These are phyloP conservation scores for Mytilinidion resinicola DNA, from an alignment of 495 filamentous ascomycete species.

Conservation along the genomic window DNA sequence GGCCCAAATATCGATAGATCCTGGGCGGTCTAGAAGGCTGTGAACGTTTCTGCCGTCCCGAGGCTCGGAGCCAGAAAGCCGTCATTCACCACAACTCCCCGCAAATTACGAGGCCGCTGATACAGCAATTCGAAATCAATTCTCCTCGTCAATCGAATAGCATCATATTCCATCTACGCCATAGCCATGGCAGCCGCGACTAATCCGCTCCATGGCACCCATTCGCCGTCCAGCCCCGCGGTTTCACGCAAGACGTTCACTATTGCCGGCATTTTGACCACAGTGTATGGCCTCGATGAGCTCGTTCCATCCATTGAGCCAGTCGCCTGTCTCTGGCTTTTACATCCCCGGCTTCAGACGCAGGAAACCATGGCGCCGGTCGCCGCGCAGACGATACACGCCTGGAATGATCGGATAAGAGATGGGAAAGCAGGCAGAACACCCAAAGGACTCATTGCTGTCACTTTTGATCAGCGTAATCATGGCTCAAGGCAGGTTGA, in stretches of 20 bases:
- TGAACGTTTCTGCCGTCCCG: too few relatives aligned
- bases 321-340: slow-evolving; percentile 75
- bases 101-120: too few relatives aligned
- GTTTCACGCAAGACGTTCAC: slow-evolving; percentile 56
- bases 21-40: too few relatives aligned
- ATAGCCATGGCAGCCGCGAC: slow-evolving; percentile 17
- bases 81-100: too few relatives aligned
- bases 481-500: slow-evolving; percentile 67
- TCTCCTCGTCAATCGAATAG: too few relatives aligned
- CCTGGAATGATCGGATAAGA: slow-evolving; percentile 48
- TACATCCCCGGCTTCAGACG: slow-evolving; percentile 67
- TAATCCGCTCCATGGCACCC: slow-evolving; percentile 27
- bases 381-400: slow-evolving; percentile 48
- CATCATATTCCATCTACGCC: too few relatives aligned
- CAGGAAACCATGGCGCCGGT: slow-evolving; percentile 64
- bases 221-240: slow-evolving; percentile 30
- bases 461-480: slow-evolving; percentile 84
- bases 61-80: too few relatives aligned
- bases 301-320: slow-evolving; percentile 44
- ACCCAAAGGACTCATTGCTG: slow-evolving; percentile 59
- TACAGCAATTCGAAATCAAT: too few relatives aligned
- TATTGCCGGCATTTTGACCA: slow-evolving; percentile 70
- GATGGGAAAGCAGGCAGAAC: slow-evolving; percentile 20
- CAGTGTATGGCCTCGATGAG: slow-evolving; percentile 74
- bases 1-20: too few relatives aligned